Percentiles rank a stretch among this genome's conserved stretches.
phyloP scores from a whole-genome alignment of 2,329 filamentous ascomycete genomes.

The Aureobasidium lini region DNA sequence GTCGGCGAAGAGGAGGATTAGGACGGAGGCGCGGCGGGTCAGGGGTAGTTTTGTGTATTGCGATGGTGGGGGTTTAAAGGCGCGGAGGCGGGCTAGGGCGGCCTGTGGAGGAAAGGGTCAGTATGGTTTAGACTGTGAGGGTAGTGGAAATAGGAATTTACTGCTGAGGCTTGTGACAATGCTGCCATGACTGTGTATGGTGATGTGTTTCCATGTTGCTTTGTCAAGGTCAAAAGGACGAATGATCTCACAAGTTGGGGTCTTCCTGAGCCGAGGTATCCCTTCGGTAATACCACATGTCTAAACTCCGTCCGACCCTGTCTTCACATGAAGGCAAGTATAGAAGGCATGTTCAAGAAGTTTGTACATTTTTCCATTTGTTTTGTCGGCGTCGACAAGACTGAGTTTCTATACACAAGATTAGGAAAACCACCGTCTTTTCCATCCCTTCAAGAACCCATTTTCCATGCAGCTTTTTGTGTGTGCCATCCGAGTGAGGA shows the following conservation, averaged over 20 bases:
- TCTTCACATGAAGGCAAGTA: not conserved
- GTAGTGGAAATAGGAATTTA: not conserved
- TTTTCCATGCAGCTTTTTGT: not conserved
- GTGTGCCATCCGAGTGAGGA: not conserved
- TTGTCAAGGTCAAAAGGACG: not conserved
- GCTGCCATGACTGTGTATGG: slow-evolving; percentile 14
- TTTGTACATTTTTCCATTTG: not conserved
- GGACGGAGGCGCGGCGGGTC: slow-evolving; percentile 70
- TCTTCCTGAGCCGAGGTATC: not conserved
- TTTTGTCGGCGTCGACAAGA: not conserved
- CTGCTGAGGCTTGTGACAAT: slow-evolving; percentile 16
- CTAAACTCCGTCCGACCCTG: not conserved
- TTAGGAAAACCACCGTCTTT: not conserved
- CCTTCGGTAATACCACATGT: not conserved
- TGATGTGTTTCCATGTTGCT: not conserved
- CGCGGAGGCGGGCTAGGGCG: slow-evolving; percentile 49
- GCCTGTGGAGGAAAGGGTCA: slow-evolving; percentile 14
- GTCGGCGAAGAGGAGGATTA: slow-evolving; percentile 84
- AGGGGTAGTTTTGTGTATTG: slow-evolving; percentile 50
- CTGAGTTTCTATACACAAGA: not conserved
- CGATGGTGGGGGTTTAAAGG: slow-evolving; percentile 50
- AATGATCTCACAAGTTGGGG: not conserved
- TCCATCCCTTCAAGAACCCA: not conserved
- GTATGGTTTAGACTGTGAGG: not conserved
- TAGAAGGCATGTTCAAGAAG: not conserved